Base-by-base conservation (phyloP, 148 eudicot genomes). In the Nepenthes gracilis region DNA sequence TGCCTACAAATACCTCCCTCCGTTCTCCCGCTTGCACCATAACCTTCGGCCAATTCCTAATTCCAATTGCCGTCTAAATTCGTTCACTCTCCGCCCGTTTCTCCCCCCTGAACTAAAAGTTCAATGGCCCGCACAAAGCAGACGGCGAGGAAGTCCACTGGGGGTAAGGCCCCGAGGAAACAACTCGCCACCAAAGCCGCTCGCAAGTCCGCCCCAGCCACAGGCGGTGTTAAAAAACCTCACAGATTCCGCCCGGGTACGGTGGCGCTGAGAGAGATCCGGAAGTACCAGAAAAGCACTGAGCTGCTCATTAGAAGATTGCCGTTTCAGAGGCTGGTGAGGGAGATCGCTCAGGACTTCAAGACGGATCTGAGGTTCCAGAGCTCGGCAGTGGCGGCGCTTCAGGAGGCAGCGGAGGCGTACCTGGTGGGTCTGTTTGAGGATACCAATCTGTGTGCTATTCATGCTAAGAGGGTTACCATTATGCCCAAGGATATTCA, bases 361-460 rank as follows among this genome's bases (percentile, higher is more conserved):
- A 40, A 40, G 45, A 40, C 45, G 8, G 45, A 40, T 40, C 58
- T 55, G 10, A 3, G 58, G 5, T 55, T 55, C 35, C 58, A 55
- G 58, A 55, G 58, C 58, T 14, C 34, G 33, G 58, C 58, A 4
- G 58, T 55, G 2, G 58, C 58, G 33, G 58, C 58, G 33, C 58
- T 55, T 40, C 45, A 40, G 45, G 45, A 40, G 45, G 45, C 45
- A 0, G 45, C 45, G 4, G 45, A 40, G 45, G 45, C 45, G 4
- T 40, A 40, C 8, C 1, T 40, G 4, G 45, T 40, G 6, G 45
- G 45, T 40, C 45, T 40, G 45, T 40, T 40, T 40, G 45, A 40
- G 45, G 45, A 40, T 8, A 40, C 45, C 45, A 40, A 40, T 40
- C 45, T 40, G 45, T 40, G 45, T 40, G 45, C 45, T 3, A 40